Evolutionary conservation across 1,139 yeast genomes (phyloP), one percentile per base, ranked within the genome.

Genomic region (Nakaseomyces sp.): DNA sequence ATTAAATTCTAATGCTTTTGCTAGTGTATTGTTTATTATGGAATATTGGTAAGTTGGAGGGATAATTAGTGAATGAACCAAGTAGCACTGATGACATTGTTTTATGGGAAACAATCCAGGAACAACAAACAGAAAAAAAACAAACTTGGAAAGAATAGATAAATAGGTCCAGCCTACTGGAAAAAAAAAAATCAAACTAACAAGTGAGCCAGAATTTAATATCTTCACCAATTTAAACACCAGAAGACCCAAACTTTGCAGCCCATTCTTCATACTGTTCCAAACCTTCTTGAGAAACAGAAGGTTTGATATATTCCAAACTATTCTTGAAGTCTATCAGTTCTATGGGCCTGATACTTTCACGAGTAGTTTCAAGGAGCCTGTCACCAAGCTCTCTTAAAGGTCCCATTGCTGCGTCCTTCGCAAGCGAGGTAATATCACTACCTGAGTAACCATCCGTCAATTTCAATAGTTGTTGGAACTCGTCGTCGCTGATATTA

Each of bases 381-480:
- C 85, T 80, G 50, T 91, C 97, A 3, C 98, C 98, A 28, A 91
- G 70, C 26, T 89, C 81, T 52, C 98, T 71, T 45, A 93, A 68
- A 1, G 98, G 98, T 0, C 97, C 96, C 96, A 91, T 89, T 1
- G 98, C 98, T 2, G 96, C 94, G 64, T 91, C 98, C 63, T 91
- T 91, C 2, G 97, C 96, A 52, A 91, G 68, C 0, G 97, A 95
- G 1, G 97, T 91, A 45, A 91, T 77, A 64, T 91, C 98, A 53
- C 95, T 81, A 2, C 98, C 98, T 41, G 95, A 81, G 63, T 82
- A 88, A 1, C 94, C 94, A 42, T 79, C 82, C 1, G 88, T 88
- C 55, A 77, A 66, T 12, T 68, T 69, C 36, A 86, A 73, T 25
- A 91, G 70, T 44, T 69, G 70, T 3, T 70, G 71, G 51, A 80